Base-by-base conservation (phyloP, 176 grass and related monocot species). In the Oryza coarctata region DNA sequence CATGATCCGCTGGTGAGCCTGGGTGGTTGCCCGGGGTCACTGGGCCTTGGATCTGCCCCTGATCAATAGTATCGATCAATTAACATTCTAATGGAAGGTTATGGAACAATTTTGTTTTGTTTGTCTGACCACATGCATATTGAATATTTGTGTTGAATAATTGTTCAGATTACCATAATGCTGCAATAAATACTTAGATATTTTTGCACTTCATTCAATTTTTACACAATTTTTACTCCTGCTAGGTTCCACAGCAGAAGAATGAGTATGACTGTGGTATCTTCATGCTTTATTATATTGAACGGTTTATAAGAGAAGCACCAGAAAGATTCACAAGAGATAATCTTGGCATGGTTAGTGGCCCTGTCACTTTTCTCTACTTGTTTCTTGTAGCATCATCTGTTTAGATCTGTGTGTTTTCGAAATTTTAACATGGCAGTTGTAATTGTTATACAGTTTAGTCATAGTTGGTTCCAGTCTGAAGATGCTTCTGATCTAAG, bases 221-320 rank as follows among this genome's bases (percentile, higher is more conserved):
- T 28, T 39, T 66, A 39, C 36, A 72, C 49, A 69, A n/a, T 87
- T 73, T 65, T 61, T 76, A 35, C 29, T 26, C 29, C 7, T 36
- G 49, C 23, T 71, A 97, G 94, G 94, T 94, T 45, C 92, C 89
- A 10, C 88, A 80, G 70, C 92, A 92, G 83, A 80, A 87, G 77
- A 97, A 97, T 40, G 88, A 73, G 6, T 97, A 92, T 60, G 94
- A 97, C 20, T 97, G 94, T 83, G 94, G 94, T 18, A 22, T 94
- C 74, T 97, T 97, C 80, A 93, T 94, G 92, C 90, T 97, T 72
- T 94, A 87, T 77, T 97, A 94, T 57, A 92, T 92, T 68, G 73
- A 87, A 85, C 69, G 52, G 39, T 94, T 97, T 77, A 90, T 90
- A 57, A 86, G 22, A 70, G 73, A 90, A 30, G 92, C 94, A 64